These are phyloP conservation scores for Coleophoma cylindrospora DNA, from an alignment of 2,329 filamentous ascomycete genomes.

Conservation along the genomic window DNA sequence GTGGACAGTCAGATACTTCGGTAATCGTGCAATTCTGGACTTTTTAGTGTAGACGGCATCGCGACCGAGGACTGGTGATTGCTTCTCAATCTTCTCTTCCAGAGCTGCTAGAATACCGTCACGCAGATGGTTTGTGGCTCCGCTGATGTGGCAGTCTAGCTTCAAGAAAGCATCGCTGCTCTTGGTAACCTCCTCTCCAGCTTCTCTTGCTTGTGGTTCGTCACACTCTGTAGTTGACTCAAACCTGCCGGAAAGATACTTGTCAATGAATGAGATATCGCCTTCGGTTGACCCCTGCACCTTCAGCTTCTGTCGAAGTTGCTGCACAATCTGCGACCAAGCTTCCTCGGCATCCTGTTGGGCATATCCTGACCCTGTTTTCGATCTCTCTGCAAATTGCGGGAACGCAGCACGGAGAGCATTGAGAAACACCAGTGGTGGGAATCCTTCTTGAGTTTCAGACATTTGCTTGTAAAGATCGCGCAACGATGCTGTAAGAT, in stretches of 20 bases:
- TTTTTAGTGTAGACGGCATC: conserved; percentile 85
- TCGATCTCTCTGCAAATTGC: conserved; percentile 87
- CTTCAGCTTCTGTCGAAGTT: conserved; percentile 73
- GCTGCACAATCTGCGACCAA: conserved; percentile 90
- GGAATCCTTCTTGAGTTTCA: conserved; percentile 81
- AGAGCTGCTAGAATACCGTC: conserved; percentile 82
- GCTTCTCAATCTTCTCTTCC: conserved; percentile 87
- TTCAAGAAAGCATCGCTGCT: conserved; percentile 79
- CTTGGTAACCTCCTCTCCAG: conserved; percentile 63
- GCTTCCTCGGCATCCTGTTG: conserved; percentile 98
- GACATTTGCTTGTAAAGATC: conserved; percentile 87
- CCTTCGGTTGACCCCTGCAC: conserved; percentile 44
- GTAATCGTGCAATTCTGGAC: conserved; percentile 82
- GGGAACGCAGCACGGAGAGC: conserved; percentile 76
- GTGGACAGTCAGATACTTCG: conserved; percentile 94
- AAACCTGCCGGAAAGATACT: conserved; percentile 82
- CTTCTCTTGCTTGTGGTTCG: conserved; percentile 70
- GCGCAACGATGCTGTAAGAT: conserved; percentile 72
- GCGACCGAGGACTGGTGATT: conserved; percentile 69
- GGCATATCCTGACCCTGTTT: conserved; percentile 79
- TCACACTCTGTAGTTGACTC: conserved; percentile 77
- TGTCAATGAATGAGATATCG: conserved; percentile 75
- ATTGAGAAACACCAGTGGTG: conserved; percentile 76
- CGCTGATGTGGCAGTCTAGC: conserved; percentile 92
- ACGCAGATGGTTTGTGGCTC: conserved; percentile 79